Evolutionary conservation across 2,329 filamentous ascomycete genomes (phyloP).

Genomic region (Aspergillus transmontanensis): DNA sequence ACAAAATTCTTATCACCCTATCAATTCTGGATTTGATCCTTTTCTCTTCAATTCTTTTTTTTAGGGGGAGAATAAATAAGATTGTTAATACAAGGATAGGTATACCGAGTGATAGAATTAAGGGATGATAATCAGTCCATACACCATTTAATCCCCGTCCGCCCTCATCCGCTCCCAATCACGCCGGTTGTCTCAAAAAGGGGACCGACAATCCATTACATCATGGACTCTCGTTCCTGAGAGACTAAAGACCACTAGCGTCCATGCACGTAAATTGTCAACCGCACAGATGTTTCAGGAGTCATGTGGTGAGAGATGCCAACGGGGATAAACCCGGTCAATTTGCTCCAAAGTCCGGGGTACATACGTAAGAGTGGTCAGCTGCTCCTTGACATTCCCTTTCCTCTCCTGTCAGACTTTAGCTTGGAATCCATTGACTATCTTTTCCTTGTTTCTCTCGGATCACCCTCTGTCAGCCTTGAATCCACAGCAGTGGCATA

Average conservation of each 20-base stretch:
- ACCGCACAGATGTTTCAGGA: conserved; percentile 15
- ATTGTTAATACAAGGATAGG: too few species aligned
- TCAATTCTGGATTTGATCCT: too few species aligned
- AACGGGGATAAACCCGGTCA: conserved; percentile 1
- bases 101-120: neutral
- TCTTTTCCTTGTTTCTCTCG: neutral
- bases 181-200: neutral
- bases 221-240: conserved; percentile 6
- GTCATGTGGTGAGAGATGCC: conserved; percentile 4
- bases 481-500: neutral
- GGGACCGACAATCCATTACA: conserved; percentile 9
- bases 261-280: conserved; percentile 10
- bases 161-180: neutral
- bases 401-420: neutral
- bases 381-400: neutral
- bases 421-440: neutral
- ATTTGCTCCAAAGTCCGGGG: conserved; percentile 6
- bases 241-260: neutral
- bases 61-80: too few species aligned
- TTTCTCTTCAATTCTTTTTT: too few species aligned
- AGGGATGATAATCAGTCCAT: neutral
- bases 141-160: neutral
- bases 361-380: conserved; percentile 6
- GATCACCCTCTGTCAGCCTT: neutral
- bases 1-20: too few species aligned